These are phyloP conservation scores for Ustanciosporium gigantosporum DNA, from an alignment of 1,284 basidiomycete genomes.

Conservation along the genomic window DNA sequence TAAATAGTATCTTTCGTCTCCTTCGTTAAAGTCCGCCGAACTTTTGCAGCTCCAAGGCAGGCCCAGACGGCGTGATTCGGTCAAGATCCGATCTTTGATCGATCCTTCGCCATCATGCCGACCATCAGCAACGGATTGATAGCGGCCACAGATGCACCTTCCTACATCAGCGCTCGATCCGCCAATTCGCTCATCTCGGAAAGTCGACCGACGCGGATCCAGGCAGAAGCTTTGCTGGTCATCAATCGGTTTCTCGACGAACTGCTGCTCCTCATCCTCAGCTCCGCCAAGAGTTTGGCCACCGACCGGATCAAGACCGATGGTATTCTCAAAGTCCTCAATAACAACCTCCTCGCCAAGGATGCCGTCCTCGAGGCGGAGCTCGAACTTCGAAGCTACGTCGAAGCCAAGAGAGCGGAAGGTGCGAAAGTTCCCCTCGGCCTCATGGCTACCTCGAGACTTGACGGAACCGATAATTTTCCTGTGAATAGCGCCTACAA, in stretches of 20 bases:
- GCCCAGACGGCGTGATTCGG: too few relatives aligned
- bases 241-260: slow-evolving; percentile 53
- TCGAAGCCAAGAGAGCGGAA: slow-evolving; percentile 50
- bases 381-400: slow-evolving; percentile 49
- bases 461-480: slow-evolving; percentile 50
- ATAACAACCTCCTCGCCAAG: slow-evolving; percentile 49
- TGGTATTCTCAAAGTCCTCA: slow-evolving; percentile 48
- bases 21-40: too few relatives aligned
- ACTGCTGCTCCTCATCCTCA: slow-evolving; percentile 44
- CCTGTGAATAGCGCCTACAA: slow-evolving; percentile 51
- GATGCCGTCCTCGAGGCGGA: slow-evolving; percentile 56
- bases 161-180: slow-evolving; percentile 48
- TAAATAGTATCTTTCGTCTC: too few relatives aligned
- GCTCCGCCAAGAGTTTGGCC: slow-evolving; percentile 45
- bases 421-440: slow-evolving; percentile 51
- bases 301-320: slow-evolving; percentile 57
- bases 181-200: slow-evolving; percentile 54
- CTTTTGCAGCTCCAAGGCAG: too few relatives aligned
- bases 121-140: too few relatives aligned
- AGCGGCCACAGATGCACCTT: slow-evolving; percentile 8
- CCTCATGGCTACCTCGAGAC: slow-evolving; percentile 50
- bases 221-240: slow-evolving; percentile 45
- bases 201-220: slow-evolving; percentile 51
- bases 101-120: too few relatives aligned
- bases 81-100: too few relatives aligned